Conservation (phyloP, 2,329 filamentous ascomycete species). For the Fusarium chlamydosporum region DNA sequence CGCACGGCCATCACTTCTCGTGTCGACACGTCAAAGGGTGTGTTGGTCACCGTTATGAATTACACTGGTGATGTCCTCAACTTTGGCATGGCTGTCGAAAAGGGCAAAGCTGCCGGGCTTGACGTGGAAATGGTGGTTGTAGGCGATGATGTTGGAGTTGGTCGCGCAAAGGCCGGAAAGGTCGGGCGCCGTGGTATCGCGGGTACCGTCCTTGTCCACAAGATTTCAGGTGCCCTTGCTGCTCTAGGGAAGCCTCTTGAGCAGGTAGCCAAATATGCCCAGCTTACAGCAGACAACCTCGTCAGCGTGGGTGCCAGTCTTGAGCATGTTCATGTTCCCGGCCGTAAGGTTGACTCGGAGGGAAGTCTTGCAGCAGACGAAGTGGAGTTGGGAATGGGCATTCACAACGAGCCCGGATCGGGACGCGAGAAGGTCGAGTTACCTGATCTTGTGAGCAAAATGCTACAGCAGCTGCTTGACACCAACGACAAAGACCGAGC, state of each 20-base stretch:
- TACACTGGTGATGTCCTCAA: slow-evolving; percentile 92
- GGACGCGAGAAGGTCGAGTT: slow-evolving; percentile 66
- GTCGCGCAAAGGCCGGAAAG: slow-evolving; percentile 85
- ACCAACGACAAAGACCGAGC: slow-evolving; percentile 76
- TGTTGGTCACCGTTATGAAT: slow-evolving; percentile 95
- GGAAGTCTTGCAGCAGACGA: slow-evolving; percentile 69
- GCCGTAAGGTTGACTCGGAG: slow-evolving; percentile 72
- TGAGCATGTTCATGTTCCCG: slow-evolving; percentile 93
- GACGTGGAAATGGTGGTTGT: slow-evolving; percentile 91
- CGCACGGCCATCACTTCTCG: slow-evolving; percentile 79
- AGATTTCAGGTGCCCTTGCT: slow-evolving; percentile 88
- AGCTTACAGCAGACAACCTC: slow-evolving; percentile 79
- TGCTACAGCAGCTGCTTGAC: slow-evolving; percentile 79
- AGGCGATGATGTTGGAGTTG: slow-evolving; percentile 92
- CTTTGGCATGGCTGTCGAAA: slow-evolving; percentile 94
- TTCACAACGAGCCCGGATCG: slow-evolving; percentile 78
- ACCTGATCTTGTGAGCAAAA: slow-evolving; percentile 70
- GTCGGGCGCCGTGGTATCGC: slow-evolving; percentile 92
- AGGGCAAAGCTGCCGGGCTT: slow-evolving; percentile 84
- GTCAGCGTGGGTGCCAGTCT: slow-evolving; percentile 89
- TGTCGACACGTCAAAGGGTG: slow-evolving; percentile 79
- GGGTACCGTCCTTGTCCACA: slow-evolving; percentile 91
- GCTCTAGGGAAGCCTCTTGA: slow-evolving; percentile 76
- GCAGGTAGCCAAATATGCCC: slow-evolving; percentile 80
- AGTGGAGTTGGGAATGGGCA: slow-evolving; percentile 81